phyloP scores from a whole-genome alignment of 371 early-diverging fungal species.

The Mucor lusitanicus region DNA sequence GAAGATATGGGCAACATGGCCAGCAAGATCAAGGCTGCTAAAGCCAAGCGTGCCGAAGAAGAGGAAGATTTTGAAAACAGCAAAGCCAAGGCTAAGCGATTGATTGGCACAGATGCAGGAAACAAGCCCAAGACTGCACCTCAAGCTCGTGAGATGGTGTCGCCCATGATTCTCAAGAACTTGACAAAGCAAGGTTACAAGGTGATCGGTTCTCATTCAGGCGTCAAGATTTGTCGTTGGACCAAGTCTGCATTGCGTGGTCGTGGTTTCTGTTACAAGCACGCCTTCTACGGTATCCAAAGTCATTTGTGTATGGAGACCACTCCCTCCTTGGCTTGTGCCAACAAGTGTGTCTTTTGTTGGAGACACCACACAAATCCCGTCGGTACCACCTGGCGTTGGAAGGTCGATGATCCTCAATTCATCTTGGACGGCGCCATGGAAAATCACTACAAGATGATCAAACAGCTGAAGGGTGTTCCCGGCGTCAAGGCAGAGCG shows the following conservation, averaged over 20 bases:
- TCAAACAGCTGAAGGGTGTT: slow-evolving; percentile 79
- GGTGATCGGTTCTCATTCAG: slow-evolving; percentile 77
- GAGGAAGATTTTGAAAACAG: slow-evolving; percentile 55
- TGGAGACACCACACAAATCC: slow-evolving; percentile 86
- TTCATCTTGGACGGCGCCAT: slow-evolving; percentile 76
- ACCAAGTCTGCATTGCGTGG: slow-evolving; percentile 79
- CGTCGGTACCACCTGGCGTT: slow-evolving; percentile 75
- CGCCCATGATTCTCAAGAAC: slow-evolving; percentile 71
- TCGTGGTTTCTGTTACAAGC: slow-evolving; percentile 83
- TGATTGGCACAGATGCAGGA: slow-evolving; percentile 23
- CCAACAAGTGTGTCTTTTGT: slow-evolving; percentile 84
- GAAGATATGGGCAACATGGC: slow-evolving; percentile 78
- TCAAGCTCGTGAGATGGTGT: slow-evolving; percentile 75
- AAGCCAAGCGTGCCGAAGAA: slow-evolving; percentile 56
- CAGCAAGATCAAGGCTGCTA: slow-evolving; percentile 58
- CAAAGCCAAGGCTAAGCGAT: slow-evolving; percentile 54
- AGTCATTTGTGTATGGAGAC: slow-evolving; percentile 74
- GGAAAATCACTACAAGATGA: slow-evolving; percentile 79
- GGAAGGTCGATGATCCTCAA: slow-evolving; percentile 79
- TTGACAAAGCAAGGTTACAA: slow-evolving; percentile 83
- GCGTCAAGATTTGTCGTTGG: slow-evolving; percentile 86
- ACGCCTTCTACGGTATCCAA: slow-evolving; percentile 73
- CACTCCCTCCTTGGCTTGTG: slow-evolving; percentile 77
- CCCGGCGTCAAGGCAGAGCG: slow-evolving; percentile 79
- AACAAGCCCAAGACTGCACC: slow-evolving; percentile 22